A percentile compares a stretch with the other conserved stretches of the same genome.
These are phyloP conservation scores for Phytopythium ostracodes DNA, from an alignment of 352 stramenopile species.

Conservation along the genomic window DNA sequence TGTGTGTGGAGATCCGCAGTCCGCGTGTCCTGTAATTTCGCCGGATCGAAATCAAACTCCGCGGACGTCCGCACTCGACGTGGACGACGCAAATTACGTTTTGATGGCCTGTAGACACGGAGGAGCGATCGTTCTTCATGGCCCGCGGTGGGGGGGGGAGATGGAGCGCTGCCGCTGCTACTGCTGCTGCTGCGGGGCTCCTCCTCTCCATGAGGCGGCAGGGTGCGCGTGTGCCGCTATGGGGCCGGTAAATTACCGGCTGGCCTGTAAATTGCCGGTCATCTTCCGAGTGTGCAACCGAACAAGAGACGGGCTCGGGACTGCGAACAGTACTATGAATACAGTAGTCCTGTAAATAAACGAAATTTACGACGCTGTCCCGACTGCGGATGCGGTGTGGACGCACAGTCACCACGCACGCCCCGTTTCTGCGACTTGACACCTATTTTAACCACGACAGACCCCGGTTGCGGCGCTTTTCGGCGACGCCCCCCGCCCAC, in stretches of 20 bases:
- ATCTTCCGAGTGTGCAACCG: conserved; percentile 1
- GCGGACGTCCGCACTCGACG: background rate
- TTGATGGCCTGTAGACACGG: background rate
- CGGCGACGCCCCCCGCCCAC: background rate
- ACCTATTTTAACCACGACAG: background rate
- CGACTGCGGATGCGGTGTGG: background rate
- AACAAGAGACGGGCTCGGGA: background rate
- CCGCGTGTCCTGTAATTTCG: background rate
- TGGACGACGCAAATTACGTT: conserved; percentile 2
- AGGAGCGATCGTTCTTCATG: background rate
- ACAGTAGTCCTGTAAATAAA: background rate
- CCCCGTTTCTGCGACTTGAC: conserved; percentile 8
- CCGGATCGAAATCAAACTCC: background rate
- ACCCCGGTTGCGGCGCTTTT: conserved; percentile 7
- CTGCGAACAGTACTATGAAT: background rate
- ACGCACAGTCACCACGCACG: background rate
- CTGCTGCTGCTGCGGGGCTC: no score
- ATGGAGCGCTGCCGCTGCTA: no score
- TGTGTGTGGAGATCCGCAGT: no score
- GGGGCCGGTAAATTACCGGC: background rate
- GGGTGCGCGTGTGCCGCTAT: background rate
- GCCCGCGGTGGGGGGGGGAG: no score
- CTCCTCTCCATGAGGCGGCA: background rate
- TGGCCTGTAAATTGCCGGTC: background rate
- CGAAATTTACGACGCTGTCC: background rate